Conservation (phyloP, 2,329 filamentous ascomycete genomes). For the Didymella segeticola region DNA sequence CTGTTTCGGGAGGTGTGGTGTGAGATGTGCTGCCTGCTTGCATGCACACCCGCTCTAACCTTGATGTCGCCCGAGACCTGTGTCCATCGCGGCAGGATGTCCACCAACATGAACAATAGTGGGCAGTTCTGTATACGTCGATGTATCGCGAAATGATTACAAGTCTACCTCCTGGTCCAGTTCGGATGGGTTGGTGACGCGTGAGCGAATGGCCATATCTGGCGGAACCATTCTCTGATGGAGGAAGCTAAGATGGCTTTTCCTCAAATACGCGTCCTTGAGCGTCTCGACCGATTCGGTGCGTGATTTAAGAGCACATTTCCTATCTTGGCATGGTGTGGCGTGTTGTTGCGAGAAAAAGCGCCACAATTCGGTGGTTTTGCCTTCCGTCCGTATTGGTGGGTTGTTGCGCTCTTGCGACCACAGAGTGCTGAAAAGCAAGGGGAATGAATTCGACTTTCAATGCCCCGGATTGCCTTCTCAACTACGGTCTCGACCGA, state of each 20-base stretch:
- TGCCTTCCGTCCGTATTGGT: neutral
- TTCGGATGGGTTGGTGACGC: no score
- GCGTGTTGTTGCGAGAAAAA: neutral
- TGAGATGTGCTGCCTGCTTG: no score
- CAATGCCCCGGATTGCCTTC: neutral
- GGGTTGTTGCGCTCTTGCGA: neutral
- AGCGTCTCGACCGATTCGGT: neutral
- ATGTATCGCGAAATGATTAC: no score
- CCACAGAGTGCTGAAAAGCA: neutral
- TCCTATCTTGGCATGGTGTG: neutral
- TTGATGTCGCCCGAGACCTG: no score
- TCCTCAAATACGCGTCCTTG: neutral
- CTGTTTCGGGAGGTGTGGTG: no score
- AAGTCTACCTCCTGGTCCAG: no score
- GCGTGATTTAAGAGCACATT: neutral
- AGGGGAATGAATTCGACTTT: neutral
- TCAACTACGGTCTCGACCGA: conserved; percentile 26
- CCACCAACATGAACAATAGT: no score
- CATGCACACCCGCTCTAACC: no score
- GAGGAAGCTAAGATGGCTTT: neutral
- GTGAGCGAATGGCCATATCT: no score
- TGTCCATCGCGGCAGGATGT: no score
- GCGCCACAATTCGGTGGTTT: neutral
- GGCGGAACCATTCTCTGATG: no score
- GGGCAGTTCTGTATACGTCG: no score